Base-by-base conservation (phyloP, 257 asterid species). In the Petunia axillaris region DNA sequence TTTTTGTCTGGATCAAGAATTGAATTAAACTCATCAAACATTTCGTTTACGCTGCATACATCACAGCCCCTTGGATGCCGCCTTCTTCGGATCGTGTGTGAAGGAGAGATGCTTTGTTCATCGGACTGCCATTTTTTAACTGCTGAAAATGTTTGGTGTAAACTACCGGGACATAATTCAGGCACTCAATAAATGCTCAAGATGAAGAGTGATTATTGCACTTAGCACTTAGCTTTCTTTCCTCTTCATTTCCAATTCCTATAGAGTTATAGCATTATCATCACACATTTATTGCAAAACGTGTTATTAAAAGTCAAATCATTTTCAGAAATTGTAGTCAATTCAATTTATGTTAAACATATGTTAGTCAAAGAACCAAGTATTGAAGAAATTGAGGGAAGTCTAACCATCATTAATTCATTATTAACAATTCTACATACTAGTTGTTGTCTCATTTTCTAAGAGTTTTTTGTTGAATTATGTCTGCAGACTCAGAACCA, bases 361-460 rank as follows among this genome's bases (percentile, higher is more conserved):
- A 25, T 65, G 15, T 66, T 66, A 7, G 8, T 2, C 83, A 5
- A 25, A 91, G 92, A 14, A 57, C 35, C 35, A 7, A n/a, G 8
- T 67, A 67, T 41, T 67, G 35, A 67, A 41, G 54, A 66, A 66
- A 66, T 66, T 41, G 38, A 66, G 54, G 54, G 37, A 67, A 67
- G 75, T 15, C 4, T 86, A 85, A 80, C 64, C 80, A 0, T 65
- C 3, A 67, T 41, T 41, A 67, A 78, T 50, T 25, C 25, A 25
- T 25, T 25, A 25, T 25, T 81, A 66, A 81, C 80, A 90, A 1
- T 89, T 85, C 5, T 84, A 85, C 6, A 88, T 89, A 50, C 91
- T 91, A 10, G 70, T 84, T 77, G 16, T 80, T 91, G 85, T 40
- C 57, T 44, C 4, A 68, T 68, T 68, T 68, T 68, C 40, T 68